Conservation (phyloP, 2,329 filamentous ascomycete genomes). For the Xylariaceae sp. region DNA sequence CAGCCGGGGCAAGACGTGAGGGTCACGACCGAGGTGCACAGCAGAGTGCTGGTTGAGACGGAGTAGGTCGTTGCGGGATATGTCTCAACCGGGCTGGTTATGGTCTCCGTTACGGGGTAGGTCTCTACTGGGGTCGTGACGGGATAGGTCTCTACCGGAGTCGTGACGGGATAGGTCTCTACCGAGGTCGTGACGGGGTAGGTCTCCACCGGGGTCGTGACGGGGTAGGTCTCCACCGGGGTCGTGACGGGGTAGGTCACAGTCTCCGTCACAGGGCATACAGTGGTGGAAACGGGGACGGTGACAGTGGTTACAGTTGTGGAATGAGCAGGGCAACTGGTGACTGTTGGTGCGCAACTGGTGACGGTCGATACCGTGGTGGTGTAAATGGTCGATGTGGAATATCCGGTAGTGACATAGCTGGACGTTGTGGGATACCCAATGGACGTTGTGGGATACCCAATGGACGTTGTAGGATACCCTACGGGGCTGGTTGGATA, state of each 20-base stretch:
- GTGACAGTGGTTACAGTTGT: constrained; percentile 12
- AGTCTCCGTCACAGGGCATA: constrained; percentile 10
- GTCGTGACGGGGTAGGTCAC: constrained; percentile 4
- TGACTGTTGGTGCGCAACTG: constrained; percentile 7
- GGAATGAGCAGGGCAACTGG: constrained; percentile 10
- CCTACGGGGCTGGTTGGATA: no score
- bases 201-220: constrained; percentile 4
- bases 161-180: constrained; percentile 2
- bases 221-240: constrained; percentile 4
- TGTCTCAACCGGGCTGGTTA: constrained; percentile 3
- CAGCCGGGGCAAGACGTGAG: not conserved
- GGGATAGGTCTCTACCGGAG: constrained; percentile 2
- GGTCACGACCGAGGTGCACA: not conserved
- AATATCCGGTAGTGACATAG: constrained; percentile 5
- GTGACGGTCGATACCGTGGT: constrained; percentile 10
- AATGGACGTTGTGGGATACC: no score
- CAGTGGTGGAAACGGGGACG: constrained; percentile 11
- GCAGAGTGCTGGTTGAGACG: not conserved
- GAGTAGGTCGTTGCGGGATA: not conserved
- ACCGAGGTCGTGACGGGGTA: constrained; percentile 3
- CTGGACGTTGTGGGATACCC: not conserved
- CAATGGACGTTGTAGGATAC: no score
- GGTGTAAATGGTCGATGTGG: constrained; percentile 15
- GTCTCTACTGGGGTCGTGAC: constrained; percentile 3
- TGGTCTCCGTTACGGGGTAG: constrained; percentile 8